Conservation (phyloP, 768 basidiomycete genomes). For the Lactifluus pinguis region DNA sequence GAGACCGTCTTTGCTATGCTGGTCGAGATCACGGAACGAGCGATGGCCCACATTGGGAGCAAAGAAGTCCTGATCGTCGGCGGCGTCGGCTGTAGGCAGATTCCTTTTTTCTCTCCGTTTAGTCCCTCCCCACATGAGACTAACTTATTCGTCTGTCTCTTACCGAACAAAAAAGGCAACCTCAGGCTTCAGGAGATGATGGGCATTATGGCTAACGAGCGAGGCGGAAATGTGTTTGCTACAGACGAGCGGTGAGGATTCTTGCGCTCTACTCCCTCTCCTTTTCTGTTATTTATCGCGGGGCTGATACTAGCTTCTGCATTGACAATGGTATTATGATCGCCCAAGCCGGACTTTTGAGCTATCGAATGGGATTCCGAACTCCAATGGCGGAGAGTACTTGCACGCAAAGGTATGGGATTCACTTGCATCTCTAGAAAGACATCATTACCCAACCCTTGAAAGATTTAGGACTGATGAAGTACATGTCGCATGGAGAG, state of each 20-base stretch:
- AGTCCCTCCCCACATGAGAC: neutral
- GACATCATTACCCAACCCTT: neutral
- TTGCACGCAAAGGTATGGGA: conserved; percentile 79
- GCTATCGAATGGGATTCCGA: conserved; percentile 80
- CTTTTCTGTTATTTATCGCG: neutral
- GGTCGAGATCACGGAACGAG: conserved; percentile 97
- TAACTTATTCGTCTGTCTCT: neutral
- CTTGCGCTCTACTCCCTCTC: neutral
- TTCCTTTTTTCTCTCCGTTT: neutral
- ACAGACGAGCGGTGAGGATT: conserved; percentile 80
- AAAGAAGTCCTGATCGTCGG: conserved; percentile 96
- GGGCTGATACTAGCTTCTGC: conserved; percentile 52
- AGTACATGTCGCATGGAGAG: conserved; percentile 86
- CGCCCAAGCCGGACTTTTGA: conserved; percentile 90
- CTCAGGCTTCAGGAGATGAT: conserved; percentile 96
- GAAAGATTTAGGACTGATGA: conserved; percentile 89
- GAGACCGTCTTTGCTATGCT: conserved; percentile 98
- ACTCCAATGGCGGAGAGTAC: conserved; percentile 74
- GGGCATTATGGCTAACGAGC: conserved; percentile 91
- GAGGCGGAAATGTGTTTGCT: conserved; percentile 83
- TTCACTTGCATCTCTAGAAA: neutral
- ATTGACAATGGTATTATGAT: conserved; percentile 99
- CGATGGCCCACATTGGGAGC: conserved; percentile 97
- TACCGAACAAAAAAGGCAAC: conserved; percentile 45
- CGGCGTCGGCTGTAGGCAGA: conserved; percentile 91